A percentile compares a stretch with the other conserved stretches of the same genome.
Evolutionary conservation across 352 stramenopile species (phyloP).

Genomic region (Globisporangium recalcitrans): DNA sequence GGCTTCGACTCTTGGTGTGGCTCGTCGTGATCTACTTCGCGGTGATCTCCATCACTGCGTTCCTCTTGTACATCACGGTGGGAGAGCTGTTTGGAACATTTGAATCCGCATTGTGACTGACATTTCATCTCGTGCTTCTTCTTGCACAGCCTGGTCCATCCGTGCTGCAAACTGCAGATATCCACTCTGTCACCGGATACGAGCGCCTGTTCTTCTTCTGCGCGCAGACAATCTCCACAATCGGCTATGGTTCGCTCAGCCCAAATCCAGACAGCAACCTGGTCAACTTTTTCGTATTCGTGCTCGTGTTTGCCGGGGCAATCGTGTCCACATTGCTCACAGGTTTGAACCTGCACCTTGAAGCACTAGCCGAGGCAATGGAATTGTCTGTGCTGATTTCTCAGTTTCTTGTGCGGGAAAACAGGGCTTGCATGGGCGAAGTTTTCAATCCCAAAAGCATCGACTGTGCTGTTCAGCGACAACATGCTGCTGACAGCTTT

Average conservation of each 20-base stretch:
- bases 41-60: constrained; percentile 31
- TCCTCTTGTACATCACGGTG: constrained; percentile 41
- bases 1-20: constrained; percentile 31
- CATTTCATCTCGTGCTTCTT: background rate
- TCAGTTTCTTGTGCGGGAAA: background rate
- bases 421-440: constrained; percentile 57
- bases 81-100: background rate
- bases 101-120: background rate
- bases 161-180: constrained; percentile 9
- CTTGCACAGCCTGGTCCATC: constrained; percentile 12
- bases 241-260: constrained; percentile 44
- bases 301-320: constrained; percentile 36
- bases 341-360: constrained; percentile 16
- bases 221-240: constrained; percentile 56
- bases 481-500: constrained; percentile 43
- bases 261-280: constrained; percentile 38
- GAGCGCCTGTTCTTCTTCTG: constrained; percentile 51
- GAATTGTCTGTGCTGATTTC: background rate
- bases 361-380: background rate
- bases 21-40: constrained; percentile 36
- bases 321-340: constrained; percentile 51
- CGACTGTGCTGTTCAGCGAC: constrained; percentile 45
- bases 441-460: constrained; percentile 53
- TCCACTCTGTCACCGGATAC: constrained; percentile 20
- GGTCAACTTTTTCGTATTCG: constrained; percentile 59